phyloP scores from a whole-genome alignment of 2,329 filamentous ascomycete genomes.

The Calonectria pteridis region DNA sequence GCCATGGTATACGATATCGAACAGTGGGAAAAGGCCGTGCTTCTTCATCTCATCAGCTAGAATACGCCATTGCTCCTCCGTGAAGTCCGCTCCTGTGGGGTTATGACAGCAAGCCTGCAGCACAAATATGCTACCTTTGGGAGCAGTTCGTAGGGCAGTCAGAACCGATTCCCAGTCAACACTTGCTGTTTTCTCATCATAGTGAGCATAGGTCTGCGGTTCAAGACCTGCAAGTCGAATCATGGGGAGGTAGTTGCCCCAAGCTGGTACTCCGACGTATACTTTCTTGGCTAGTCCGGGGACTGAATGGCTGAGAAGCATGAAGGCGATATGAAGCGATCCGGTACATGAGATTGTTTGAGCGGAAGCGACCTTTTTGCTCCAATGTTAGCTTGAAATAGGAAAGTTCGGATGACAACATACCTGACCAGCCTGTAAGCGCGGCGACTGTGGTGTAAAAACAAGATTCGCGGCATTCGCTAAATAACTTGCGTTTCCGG shows the following conservation, averaged over 20 bases:
- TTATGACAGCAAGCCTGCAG: background rate
- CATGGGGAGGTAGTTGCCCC: background rate
- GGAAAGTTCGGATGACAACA: background rate
- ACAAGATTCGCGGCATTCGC: background rate
- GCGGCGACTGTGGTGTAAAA: background rate
- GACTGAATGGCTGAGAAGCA: background rate
- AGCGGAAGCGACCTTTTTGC: background rate
- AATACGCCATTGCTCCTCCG: background rate
- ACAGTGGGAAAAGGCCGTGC: background rate
- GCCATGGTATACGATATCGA: background rate
- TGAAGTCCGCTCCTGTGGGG: background rate
- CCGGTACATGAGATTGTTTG: background rate
- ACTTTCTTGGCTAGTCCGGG: background rate
- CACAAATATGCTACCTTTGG: background rate
- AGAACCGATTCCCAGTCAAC: background rate
- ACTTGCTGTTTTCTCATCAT: background rate
- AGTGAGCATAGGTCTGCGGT: background rate
- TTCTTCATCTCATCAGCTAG: background rate
- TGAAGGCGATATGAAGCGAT: background rate
- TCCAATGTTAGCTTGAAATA: background rate
- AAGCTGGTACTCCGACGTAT: background rate
- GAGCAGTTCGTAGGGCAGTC: background rate
- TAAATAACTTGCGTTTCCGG: background rate
- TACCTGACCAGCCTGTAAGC: background rate
- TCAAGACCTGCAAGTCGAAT: background rate